Evolutionary conservation across 2,329 filamentous ascomycete species (phyloP).

Genomic region (Chaetomiaceae sp.): DNA sequence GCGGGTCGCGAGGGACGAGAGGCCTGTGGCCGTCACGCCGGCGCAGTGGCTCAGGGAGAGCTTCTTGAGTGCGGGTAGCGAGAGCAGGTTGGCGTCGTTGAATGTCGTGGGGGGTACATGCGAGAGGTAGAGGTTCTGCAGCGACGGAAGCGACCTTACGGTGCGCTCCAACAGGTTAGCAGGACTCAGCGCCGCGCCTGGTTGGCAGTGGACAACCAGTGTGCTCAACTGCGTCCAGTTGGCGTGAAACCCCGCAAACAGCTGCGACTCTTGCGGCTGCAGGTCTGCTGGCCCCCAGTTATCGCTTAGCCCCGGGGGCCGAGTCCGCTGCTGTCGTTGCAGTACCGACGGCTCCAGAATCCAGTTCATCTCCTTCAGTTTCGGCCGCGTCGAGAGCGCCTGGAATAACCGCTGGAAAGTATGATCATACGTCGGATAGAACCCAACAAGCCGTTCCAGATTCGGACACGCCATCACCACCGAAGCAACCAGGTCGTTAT

Average conservation of each 20-base stretch:
- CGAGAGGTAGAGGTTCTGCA: constrained; percentile 55
- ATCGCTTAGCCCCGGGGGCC: constrained; percentile 20
- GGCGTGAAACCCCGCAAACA: constrained; percentile 39
- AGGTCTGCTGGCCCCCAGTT: constrained; percentile 32
- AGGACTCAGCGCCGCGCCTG: constrained; percentile 48
- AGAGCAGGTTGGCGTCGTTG: constrained; percentile 48
- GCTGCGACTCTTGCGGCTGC: constrained; percentile 31
- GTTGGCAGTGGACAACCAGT: constrained; percentile 53
- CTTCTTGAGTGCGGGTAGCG: constrained; percentile 48
- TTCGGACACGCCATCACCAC: constrained; percentile 61
- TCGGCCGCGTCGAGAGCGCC: constrained; percentile 50
- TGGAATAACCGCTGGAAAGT: constrained; percentile 52
- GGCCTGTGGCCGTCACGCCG: constrained; percentile 50
- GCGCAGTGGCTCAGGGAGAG: constrained; percentile 50
- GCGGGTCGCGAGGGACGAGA: constrained; percentile 51
- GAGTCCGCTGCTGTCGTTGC: constrained; percentile 33
- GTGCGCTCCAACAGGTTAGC: constrained; percentile 46
- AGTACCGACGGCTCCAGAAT: constrained; percentile 38
- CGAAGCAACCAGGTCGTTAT: constrained; percentile 53
- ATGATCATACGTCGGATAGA: constrained; percentile 49
- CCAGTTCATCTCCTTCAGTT: constrained; percentile 56
- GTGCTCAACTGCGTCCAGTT: constrained; percentile 51
- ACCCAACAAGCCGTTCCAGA: constrained; percentile 52
- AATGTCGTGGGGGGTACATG: constrained; percentile 51
- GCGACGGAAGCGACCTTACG: constrained; percentile 44